Percentiles rank a stretch among this genome's conserved stretches.
These are phyloP conservation scores for Gaertneriomyces semiglobifer DNA, from an alignment of 192 early-diverging fungal genomes.

Conservation along the genomic window DNA sequence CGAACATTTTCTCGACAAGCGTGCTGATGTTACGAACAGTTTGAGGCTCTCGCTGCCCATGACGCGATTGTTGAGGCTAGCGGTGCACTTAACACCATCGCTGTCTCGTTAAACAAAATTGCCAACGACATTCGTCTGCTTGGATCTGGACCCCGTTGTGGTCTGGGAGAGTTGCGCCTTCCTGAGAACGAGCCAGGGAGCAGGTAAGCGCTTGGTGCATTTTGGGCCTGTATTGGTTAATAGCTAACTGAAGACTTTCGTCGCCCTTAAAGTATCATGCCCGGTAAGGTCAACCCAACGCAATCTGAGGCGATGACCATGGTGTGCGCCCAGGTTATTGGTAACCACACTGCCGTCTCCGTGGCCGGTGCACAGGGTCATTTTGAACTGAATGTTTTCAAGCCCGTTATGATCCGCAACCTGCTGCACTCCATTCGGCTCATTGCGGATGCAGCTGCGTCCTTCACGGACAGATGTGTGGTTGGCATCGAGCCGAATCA, in stretches of 20 bases:
- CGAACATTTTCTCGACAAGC: not conserved
- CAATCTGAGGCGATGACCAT: constrained; percentile 99
- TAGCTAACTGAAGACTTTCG: no score
- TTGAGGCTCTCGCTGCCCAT: constrained; percentile 97
- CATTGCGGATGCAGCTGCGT: constrained; percentile 75
- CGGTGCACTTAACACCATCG: constrained; percentile 92
- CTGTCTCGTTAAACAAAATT: constrained; percentile 97
- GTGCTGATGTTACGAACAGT: constrained; percentile 42
- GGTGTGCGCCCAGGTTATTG: constrained; percentile 98
- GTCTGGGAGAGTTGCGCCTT: constrained; percentile 90
- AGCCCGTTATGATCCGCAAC: constrained; percentile 99
- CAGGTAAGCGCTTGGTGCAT: no score
- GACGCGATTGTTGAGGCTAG: constrained; percentile 96
- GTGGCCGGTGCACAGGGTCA: constrained; percentile 94
- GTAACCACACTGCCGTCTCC: constrained; percentile 93
- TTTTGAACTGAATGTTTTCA: constrained; percentile 99
- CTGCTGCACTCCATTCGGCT: constrained; percentile 91
- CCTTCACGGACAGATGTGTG: constrained; percentile 97
- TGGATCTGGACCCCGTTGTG: constrained; percentile 96
- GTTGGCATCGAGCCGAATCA: constrained; percentile 92
- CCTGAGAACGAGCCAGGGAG: constrained; percentile 97
- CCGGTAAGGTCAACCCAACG: constrained; percentile 89
- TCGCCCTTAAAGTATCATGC: no score
- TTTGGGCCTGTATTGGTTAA: no score
- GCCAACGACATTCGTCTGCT: constrained; percentile 97